phyloP scores from a whole-genome alignment of 345 rosid genomes.

The Garcia nutans region DNA sequence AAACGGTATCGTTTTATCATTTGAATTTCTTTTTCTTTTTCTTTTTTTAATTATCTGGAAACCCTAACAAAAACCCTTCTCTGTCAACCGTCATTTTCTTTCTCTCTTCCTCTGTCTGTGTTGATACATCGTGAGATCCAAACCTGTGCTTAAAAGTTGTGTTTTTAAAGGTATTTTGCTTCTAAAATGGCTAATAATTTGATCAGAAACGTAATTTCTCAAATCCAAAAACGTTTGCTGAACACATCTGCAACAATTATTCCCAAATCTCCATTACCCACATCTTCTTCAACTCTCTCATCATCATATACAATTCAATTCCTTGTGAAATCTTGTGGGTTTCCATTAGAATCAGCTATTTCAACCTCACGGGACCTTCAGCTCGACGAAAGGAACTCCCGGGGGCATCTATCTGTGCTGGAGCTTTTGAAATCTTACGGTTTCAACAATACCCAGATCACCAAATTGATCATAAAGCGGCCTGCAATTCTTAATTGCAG shows the following conservation, averaged over 20 bases:
- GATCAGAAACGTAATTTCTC: background rate
- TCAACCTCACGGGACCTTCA: conserved; percentile 17
- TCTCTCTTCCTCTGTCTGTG: background rate
- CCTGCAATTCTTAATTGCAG: conserved; percentile 10
- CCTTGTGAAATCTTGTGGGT: conserved; percentile 26
- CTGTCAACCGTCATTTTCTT: background rate
- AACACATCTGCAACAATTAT: background rate
- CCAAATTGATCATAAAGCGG: conserved; percentile 16
- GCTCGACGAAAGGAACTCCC: conserved; percentile 1
- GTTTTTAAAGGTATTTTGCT: background rate
- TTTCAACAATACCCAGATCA: conserved; percentile 18
- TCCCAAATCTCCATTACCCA: background rate
- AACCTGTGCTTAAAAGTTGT: background rate
- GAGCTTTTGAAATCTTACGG: conserved; percentile 17
- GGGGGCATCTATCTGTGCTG: conserved; percentile 9
- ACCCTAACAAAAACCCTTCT: background rate
- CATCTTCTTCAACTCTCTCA: background rate
- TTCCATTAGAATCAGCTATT: conserved; percentile 25
- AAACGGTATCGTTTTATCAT: too few relatives aligned
- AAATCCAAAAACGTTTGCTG: background rate
- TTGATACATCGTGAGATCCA: background rate
- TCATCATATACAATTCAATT: conserved; percentile 11
- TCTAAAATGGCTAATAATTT: background rate
- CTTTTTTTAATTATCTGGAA: too few relatives aligned
- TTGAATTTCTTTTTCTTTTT: too few relatives aligned